Conservation (phyloP, 2,329 filamentous ascomycete genomes). For the Pestalotiopsis sp. region DNA sequence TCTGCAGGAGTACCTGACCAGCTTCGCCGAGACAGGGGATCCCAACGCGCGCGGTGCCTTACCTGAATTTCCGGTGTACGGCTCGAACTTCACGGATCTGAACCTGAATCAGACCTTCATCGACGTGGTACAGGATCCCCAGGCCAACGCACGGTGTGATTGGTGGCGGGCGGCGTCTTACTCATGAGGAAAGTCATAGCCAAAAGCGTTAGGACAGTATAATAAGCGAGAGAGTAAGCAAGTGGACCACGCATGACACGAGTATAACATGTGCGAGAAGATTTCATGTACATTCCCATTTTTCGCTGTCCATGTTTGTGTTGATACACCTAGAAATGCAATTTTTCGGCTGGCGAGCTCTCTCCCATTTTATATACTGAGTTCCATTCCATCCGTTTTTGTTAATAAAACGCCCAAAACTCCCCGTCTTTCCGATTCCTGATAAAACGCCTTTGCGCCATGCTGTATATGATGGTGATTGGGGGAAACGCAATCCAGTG, state of each 20-base stretch:
- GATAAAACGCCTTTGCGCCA: neutral
- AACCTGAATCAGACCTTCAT: slow-evolving; percentile 10
- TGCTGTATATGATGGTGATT: neutral
- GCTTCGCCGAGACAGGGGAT: slow-evolving; percentile 4
- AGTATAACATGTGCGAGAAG: too few species aligned
- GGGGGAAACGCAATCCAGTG: neutral
- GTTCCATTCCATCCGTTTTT: neutral
- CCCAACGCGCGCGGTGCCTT: neutral
- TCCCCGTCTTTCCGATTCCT: neutral
- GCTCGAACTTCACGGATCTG: neutral
- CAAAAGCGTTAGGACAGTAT: neutral
- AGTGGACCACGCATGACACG: too few species aligned
- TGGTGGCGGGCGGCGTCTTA: slow-evolving; percentile 5
- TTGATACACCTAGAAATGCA: too few species aligned
- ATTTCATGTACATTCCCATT: too few species aligned
- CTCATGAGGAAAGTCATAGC: neutral
- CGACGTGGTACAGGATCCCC: slow-evolving; percentile 1
- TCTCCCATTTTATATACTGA: neutral
- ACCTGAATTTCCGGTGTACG: neutral
- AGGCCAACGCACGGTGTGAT: slow-evolving; percentile 4
- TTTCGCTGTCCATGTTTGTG: too few species aligned
- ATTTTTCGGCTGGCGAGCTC: too few species aligned
- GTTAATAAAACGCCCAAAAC: neutral
- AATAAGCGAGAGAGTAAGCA: neutral
- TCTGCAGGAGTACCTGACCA: slow-evolving; percentile 10